Evolutionary conservation across 371 early-diverging fungal species (phyloP).

Genomic region (Umbelopsis sp.): DNA sequence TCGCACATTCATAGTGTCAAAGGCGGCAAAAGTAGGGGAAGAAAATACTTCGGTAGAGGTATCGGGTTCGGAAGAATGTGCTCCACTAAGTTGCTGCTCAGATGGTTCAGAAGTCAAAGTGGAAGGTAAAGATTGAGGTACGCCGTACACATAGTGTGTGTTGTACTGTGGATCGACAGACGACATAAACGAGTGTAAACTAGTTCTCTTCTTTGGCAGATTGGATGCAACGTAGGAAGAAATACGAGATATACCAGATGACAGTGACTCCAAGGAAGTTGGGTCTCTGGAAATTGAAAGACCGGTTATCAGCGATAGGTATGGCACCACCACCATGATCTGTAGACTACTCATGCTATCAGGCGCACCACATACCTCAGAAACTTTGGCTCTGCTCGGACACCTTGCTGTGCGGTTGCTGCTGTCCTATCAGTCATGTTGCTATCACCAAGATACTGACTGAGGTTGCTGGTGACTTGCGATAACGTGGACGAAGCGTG

Average conservation of each 20-base stretch:
- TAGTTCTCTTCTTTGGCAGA: constrained; percentile 44
- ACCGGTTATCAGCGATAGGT: neutral
- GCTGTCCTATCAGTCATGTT: constrained; percentile 6
- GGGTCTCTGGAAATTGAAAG: constrained; percentile 48
- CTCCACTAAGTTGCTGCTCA: constrained; percentile 17
- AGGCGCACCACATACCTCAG: constrained; percentile 32
- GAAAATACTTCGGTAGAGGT: constrained; percentile 3
- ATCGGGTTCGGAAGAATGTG: constrained; percentile 8
- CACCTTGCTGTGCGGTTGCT: constrained; percentile 27
- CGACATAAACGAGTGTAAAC: constrained; percentile 42
- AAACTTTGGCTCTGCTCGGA: constrained; percentile 55
- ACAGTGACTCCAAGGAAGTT: constrained; percentile 62
- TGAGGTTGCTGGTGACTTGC: neutral
- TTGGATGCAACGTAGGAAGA: constrained; percentile 62
- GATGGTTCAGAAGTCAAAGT: constrained; percentile 35
- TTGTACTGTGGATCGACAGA: constrained; percentile 39
- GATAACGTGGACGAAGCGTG: constrained; percentile 12
- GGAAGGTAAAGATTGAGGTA: constrained; percentile 30
- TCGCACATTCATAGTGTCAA: constrained; percentile 12
- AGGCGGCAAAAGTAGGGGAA: constrained; percentile 1
- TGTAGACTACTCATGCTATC: neutral
- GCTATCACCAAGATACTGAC: constrained; percentile 7
- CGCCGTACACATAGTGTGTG: constrained; percentile 26
- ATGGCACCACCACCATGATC: neutral
- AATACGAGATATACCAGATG: constrained; percentile 58